Evolutionary conservation across 805 yeast species (phyloP).

Genomic region (Teunomyces aglyptinius): DNA sequence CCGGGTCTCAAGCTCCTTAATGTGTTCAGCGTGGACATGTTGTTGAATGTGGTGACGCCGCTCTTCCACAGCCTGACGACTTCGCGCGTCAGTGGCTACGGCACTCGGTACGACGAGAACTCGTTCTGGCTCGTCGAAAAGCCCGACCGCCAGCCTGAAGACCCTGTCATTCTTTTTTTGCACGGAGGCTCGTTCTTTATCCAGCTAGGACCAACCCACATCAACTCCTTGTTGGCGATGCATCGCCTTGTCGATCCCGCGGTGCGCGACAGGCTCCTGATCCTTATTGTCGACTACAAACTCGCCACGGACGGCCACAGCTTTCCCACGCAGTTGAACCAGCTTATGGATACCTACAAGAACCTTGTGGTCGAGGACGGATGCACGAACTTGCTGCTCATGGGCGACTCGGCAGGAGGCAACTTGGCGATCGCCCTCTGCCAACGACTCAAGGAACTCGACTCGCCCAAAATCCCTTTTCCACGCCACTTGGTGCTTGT

Average conservation of each 20-base stretch:
- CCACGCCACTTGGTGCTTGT: constrained; percentile 29
- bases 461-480: constrained; percentile 13
- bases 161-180: constrained; percentile 31
- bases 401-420: constrained; percentile 48
- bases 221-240: constrained; percentile 27
- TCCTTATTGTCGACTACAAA: constrained; percentile 25
- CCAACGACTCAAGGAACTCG: constrained; percentile 21
- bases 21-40: constrained; percentile 7
- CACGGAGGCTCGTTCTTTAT: constrained; percentile 44
- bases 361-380: constrained; percentile 19
- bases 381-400: constrained; percentile 26
- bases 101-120: constrained; percentile 28
- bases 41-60: constrained; percentile 13
- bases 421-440: constrained; percentile 31
- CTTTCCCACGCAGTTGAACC: constrained; percentile 32
- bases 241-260: constrained; percentile 27
- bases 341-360: constrained; percentile 27
- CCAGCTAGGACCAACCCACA: constrained; percentile 29
- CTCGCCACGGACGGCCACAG: constrained; percentile 28
- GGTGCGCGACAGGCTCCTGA: constrained; percentile 15
- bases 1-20: constrained; percentile 6
- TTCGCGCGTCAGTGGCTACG: constrained; percentile 27
- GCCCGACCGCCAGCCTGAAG: constrained; percentile 20
- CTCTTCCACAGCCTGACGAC: constrained; percentile 1
- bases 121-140: constrained; percentile 35